phyloP scores from a whole-genome alignment of 2,329 filamentous ascomycete species.

The Aspergillus fischeri region DNA sequence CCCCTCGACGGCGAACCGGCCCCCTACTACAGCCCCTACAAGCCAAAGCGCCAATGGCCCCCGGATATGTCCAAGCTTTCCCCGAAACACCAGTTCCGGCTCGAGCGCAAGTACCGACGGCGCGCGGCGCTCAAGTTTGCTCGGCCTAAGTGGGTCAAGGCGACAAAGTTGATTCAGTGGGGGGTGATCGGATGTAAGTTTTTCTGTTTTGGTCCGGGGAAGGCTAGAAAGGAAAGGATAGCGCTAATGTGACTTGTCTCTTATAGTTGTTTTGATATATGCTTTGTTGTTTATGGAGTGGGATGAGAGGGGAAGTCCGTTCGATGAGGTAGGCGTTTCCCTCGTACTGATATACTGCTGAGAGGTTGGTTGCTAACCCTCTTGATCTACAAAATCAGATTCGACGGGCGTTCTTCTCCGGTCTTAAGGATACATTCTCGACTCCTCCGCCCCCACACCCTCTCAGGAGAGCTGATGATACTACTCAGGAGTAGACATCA shows the following conservation, averaged over 20 bases:
- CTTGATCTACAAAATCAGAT: conserved; percentile 19
- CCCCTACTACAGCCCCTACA: conserved; percentile 54
- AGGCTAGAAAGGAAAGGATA: background rate
- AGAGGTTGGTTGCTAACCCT: conserved; percentile 3
- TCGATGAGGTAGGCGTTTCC: conserved; percentile 35
- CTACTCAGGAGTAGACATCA: conserved; percentile 1
- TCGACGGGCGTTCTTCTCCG: conserved; percentile 31
- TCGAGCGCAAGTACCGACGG: conserved; percentile 62
- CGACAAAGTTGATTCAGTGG: conserved; percentile 56
- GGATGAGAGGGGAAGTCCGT: conserved; percentile 38
- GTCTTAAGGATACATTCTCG: conserved; percentile 30
- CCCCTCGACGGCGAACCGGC: conserved; percentile 9
- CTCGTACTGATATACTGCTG: background rate
- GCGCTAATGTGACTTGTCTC: conserved; percentile 2
- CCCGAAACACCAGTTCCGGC: conserved; percentile 63
- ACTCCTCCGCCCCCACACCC: conserved; percentile 27
- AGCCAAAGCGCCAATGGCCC: conserved; percentile 60
- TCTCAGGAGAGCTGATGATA: conserved; percentile 17
- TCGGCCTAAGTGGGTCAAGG: conserved; percentile 56
- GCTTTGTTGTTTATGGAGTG: conserved; percentile 44
- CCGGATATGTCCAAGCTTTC: conserved; percentile 61
- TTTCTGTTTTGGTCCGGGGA: background rate
- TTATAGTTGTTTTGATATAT: conserved; percentile 40
- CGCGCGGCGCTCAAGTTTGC: conserved; percentile 59
- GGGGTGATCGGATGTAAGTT: conserved; percentile 49